Conservation (phyloP, 805 yeast genomes). For the Ogataea wickerhamii region DNA sequence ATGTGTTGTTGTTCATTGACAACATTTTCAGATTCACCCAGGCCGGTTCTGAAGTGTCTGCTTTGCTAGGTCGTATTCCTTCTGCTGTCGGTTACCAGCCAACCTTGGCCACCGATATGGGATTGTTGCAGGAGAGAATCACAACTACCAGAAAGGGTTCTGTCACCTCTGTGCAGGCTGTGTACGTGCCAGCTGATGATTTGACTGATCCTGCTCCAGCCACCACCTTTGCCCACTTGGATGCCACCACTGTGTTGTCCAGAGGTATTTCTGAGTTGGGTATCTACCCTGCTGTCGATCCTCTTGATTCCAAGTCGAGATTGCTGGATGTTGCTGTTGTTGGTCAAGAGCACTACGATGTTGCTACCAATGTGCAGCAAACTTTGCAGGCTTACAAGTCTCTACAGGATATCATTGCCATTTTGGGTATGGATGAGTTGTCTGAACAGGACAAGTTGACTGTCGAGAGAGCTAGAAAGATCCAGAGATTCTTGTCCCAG, state of each 20-base stretch:
- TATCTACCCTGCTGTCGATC: constrained; percentile 99
- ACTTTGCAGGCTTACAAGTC: constrained; percentile 99
- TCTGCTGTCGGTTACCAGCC: constrained; percentile 99
- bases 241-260: constrained; percentile 99
- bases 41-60: constrained; percentile 99
- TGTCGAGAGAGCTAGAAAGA: constrained; percentile 99
- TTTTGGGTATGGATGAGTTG: constrained; percentile 99
- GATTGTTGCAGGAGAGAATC: constrained; percentile 99
- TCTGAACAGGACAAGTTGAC: constrained; percentile 98
- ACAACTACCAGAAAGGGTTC: constrained; percentile 99
- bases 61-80: constrained; percentile 99
- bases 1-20: constrained; percentile 98
- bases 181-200: constrained; percentile 99
- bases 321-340: constrained; percentile 95
- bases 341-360: constrained; percentile 98
- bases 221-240: constrained; percentile 99
- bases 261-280: constrained; percentile 99
- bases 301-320: constrained; percentile 98
- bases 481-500: constrained; percentile 99
- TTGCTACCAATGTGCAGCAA: constrained; percentile 94
- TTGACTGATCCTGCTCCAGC: constrained; percentile 99
- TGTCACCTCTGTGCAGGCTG: constrained; percentile 99
- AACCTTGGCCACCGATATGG: constrained; percentile 99
- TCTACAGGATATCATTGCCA: constrained; percentile 99
- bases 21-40: constrained; percentile 99